These are phyloP conservation scores for Pyrenophora graminea DNA, from an alignment of 2,329 filamentous ascomycete species.

Conservation along the genomic window DNA sequence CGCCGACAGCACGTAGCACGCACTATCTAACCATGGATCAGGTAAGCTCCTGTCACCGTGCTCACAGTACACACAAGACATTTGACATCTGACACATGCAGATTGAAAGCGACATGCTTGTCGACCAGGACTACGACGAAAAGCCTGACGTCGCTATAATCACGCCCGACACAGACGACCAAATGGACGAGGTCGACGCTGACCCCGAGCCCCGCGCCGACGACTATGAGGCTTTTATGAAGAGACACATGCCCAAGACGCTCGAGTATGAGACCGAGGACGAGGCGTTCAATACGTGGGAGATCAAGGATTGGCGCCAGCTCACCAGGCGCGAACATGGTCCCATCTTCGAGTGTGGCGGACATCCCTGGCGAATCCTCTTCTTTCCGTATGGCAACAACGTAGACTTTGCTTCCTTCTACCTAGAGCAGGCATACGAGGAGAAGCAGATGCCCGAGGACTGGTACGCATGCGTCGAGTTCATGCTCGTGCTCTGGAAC, in stretches of 20 bases:
- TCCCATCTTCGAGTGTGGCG: slow-evolving; percentile 82
- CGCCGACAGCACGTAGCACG: slow-evolving; percentile 14
- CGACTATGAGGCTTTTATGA: slow-evolving; percentile 81
- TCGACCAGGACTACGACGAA: slow-evolving; percentile 66
- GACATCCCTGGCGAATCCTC: slow-evolving; percentile 89
- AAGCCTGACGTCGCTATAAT: slow-evolving; percentile 66
- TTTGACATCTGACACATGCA: slow-evolving; percentile 35
- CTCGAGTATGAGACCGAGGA: slow-evolving; percentile 80
- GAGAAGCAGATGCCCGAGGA: slow-evolving; percentile 76
- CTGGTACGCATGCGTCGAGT: slow-evolving; percentile 97
- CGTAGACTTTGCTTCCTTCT: slow-evolving; percentile 90
- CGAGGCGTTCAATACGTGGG: slow-evolving; percentile 81
- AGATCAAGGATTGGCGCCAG: slow-evolving; percentile 79
- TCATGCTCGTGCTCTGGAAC: slow-evolving; percentile 92
- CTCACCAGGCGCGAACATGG: slow-evolving; percentile 82
- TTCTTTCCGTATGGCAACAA: slow-evolving; percentile 97
- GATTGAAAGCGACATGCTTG: slow-evolving; percentile 66
- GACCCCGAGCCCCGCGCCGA: slow-evolving; percentile 60
- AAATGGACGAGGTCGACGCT: slow-evolving; percentile 59
- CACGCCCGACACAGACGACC: slow-evolving; percentile 62
- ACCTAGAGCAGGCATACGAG: slow-evolving; percentile 92
- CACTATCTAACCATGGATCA: slow-evolving; percentile 40
- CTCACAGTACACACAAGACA: slow-evolving; percentile 1
- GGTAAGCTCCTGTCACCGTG: slow-evolving; percentile 34
- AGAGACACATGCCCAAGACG: slow-evolving; percentile 73